These are phyloP conservation scores for Nothopassalora personata DNA, from an alignment of 2,329 filamentous ascomycete genomes.

Conservation along the genomic window DNA sequence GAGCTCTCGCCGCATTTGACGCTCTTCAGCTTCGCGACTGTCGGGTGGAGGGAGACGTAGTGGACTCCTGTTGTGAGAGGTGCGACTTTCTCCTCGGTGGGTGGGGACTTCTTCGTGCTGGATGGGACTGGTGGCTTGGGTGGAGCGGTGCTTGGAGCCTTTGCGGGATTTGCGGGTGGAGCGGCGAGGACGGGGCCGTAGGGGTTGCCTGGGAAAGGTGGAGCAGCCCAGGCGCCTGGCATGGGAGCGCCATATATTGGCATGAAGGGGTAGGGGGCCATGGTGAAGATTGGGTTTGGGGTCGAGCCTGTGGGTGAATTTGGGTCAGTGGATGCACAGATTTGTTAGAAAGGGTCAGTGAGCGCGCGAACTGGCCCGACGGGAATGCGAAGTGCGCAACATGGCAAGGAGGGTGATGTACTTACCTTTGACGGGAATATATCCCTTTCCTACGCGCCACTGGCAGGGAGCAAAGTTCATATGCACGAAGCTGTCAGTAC, in stretches of 20 bases:
- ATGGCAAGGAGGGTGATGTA: not conserved
- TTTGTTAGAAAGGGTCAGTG: no score
- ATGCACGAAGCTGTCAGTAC: conserved; percentile 1
- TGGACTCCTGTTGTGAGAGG: not conserved
- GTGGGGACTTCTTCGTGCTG: not conserved
- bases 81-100: not conserved
- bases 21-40: not conserved
- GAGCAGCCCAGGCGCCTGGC: not conserved
- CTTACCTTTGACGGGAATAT: conserved; percentile 17
- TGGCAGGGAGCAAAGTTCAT: conserved; percentile 25
- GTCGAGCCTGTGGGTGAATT: not conserved
- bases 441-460: conserved; percentile 23
- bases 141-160: not conserved
- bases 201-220: not conserved
- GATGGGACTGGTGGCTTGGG: not conserved
- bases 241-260: not conserved
- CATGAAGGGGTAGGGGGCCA: not conserved
- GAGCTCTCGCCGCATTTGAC: not conserved
- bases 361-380: no score
- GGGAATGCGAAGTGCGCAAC: no score
- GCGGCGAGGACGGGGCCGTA: not conserved
- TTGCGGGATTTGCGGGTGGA: not conserved
- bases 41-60: not conserved
- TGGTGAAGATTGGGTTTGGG: not conserved
- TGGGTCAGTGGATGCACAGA: not conserved